These are phyloP conservation scores for Cornus controversa DNA, from an alignment of 148 eudicot species.

Conservation along the genomic window DNA sequence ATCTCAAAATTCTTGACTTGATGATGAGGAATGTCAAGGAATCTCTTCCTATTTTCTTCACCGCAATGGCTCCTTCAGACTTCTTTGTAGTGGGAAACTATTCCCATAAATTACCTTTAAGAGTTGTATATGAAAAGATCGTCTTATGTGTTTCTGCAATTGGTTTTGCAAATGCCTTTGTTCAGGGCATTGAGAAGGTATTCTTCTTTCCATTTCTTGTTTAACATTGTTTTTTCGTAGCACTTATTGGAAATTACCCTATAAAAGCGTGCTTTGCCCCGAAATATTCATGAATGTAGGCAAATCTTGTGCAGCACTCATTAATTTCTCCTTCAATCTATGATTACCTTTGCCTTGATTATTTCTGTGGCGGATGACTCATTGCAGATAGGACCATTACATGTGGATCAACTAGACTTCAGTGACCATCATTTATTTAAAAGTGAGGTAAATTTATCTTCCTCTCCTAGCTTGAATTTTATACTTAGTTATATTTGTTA, in stretches of 20 bases:
- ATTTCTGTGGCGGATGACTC: constrained; percentile 8
- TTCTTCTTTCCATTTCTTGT: constrained; percentile 2
- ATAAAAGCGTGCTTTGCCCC: not conserved
- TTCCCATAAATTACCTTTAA: constrained; percentile 43
- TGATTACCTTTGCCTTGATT: not conserved
- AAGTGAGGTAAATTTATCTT: constrained; percentile 42
- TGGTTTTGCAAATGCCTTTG: constrained; percentile 74
- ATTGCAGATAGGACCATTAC: constrained; percentile 69
- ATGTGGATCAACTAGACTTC: constrained; percentile 65
- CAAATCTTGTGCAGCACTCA: constrained; percentile 1
- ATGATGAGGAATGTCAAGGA: constrained; percentile 45
- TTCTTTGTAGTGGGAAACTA: constrained; percentile 48
- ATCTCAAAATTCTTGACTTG: constrained; percentile 31
- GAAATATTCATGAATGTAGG: not conserved
- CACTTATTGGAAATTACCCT: not conserved
- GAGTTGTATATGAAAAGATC: constrained; percentile 29
- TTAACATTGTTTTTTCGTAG: not conserved
- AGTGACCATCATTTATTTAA: constrained; percentile 77
- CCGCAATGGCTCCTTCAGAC: constrained; percentile 67
- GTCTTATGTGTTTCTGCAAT: constrained; percentile 86
- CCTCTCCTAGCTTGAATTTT: not conserved
- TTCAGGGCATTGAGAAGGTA: constrained; percentile 70
- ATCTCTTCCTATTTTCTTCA: constrained; percentile 58
- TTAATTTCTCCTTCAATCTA: not conserved
- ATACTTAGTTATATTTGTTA: not conserved